Percentiles rank a stretch among this genome's conserved stretches.
Conservation (phyloP, 2,329 filamentous ascomycete genomes). For the Zymoseptoria ardabiliae region DNA sequence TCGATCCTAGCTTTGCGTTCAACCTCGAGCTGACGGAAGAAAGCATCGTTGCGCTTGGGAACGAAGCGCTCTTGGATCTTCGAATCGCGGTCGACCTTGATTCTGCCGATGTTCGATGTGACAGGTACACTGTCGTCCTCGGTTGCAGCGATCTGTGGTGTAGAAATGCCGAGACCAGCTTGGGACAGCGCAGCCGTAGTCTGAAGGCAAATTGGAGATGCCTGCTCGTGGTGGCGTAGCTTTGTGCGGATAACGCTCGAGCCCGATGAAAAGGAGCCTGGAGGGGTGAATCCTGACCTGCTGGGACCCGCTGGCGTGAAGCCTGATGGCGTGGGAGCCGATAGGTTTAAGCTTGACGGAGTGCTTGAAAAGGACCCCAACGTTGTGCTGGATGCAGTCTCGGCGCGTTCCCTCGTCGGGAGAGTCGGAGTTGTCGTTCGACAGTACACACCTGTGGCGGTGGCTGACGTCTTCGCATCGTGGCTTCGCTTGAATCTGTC, state of each 20-base stretch:
- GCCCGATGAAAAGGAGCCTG: neutral
- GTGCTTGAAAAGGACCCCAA: neutral
- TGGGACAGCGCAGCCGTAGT: neutral
- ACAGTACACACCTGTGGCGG: neutral
- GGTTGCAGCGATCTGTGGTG: neutral
- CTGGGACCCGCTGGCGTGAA: neutral
- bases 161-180: neutral
- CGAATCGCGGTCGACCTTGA: constrained; percentile 1
- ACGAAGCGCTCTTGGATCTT: neutral
- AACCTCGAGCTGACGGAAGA: neutral
- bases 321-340: neutral
- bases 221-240: neutral
- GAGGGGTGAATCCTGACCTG: neutral
- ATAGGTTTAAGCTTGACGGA: neutral
- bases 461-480: neutral
- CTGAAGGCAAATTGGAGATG: neutral
- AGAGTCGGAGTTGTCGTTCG: neutral
- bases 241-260: neutral
- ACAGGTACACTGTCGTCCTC: neutral
- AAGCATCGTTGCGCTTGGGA: neutral
- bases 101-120: neutral
- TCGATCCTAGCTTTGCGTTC: neutral
- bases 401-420: neutral
- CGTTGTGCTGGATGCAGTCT: neutral
- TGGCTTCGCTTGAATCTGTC: neutral